Conservation (phyloP, 75 land plant species). For the Gnetum montanum region DNA sequence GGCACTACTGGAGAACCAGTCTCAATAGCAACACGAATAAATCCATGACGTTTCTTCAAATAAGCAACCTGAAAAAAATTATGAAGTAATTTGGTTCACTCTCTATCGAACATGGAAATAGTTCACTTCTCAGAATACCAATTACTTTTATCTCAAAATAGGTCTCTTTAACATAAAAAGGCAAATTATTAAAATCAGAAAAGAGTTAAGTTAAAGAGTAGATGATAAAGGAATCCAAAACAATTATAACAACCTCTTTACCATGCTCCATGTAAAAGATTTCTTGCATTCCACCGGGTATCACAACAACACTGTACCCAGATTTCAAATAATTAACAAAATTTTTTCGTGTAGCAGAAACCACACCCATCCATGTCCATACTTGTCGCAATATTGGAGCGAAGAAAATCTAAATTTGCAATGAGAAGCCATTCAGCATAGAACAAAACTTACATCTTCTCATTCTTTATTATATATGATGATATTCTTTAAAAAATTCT, state of each 20-base stretch:
- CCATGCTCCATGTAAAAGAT: slow-evolving; percentile 58
- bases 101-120: neutral
- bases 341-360: slow-evolving; percentile 67
- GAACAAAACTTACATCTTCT: no score
- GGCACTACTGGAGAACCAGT: slow-evolving; percentile 78
- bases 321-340: slow-evolving; percentile 46
- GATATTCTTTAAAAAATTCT: no score
- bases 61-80: slow-evolving; percentile 46
- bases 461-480: no score
- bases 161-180: neutral
- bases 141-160: neutral
- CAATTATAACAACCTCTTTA: no score
- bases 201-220: no score
- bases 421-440: no score
- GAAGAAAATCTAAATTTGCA: slow-evolving; percentile 66
- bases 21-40: slow-evolving; percentile 84
- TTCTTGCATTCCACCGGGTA: slow-evolving; percentile 94
- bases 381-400: slow-evolving; percentile 88
- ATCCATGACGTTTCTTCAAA: slow-evolving; percentile 69
- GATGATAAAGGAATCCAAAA: no score
- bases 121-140: neutral
- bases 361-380: slow-evolving; percentile 93
- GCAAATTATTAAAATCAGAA: no score
- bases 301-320: slow-evolving; percentile 71
- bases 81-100: neutral